These are phyloP conservation scores for Pseudogymnoascus sp. DNA, from an alignment of 2,329 filamentous ascomycete species.

Conservation along the genomic window DNA sequence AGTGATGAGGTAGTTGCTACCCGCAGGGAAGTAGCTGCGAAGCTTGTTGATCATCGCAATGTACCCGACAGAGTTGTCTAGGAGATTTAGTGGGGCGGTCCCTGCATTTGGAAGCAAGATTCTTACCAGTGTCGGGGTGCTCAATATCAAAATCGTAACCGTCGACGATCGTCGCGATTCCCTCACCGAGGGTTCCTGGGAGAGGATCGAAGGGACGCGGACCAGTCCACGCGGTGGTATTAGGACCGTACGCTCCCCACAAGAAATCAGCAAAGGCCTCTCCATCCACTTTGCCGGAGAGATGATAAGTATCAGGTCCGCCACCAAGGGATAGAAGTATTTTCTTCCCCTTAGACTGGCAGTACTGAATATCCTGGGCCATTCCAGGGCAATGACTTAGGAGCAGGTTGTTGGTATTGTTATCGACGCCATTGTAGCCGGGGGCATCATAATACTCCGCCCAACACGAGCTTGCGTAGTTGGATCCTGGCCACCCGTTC, in stretches of 20 bases:
- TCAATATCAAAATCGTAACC: conserved; percentile 31
- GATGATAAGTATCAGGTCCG: conserved; percentile 26
- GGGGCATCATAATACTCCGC: conserved; percentile 27
- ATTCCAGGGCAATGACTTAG: conserved; percentile 30
- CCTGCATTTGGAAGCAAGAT: not conserved
- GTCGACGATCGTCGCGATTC: conserved; percentile 23
- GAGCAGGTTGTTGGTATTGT: conserved; percentile 28
- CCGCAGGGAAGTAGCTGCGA: conserved; percentile 18
- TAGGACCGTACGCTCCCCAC: conserved; percentile 37
- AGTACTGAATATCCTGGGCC: conserved; percentile 33
- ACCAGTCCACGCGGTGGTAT: conserved; percentile 23
- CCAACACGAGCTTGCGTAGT: conserved; percentile 38
- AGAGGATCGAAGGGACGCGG: conserved; percentile 23
- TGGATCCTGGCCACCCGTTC: conserved; percentile 35
- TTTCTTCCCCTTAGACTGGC: conserved; percentile 35
- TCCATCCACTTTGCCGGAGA: conserved; percentile 32
- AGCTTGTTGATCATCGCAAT: conserved; percentile 25
- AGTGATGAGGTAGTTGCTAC: conserved; percentile 24
- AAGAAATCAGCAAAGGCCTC: conserved; percentile 31
- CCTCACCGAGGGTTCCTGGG: conserved; percentile 11
- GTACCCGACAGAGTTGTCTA: conserved; percentile 23
- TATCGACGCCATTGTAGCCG: conserved; percentile 29
- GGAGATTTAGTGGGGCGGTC: conserved; percentile 11
- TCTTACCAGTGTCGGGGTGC: conserved; percentile 11
- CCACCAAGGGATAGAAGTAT: conserved; percentile 36